Percentiles rank a stretch among this genome's conserved stretches.
Evolutionary conservation across 2,329 filamentous ascomycete species (phyloP).

Genomic region (Hirsutella rhossiliensis): DNA sequence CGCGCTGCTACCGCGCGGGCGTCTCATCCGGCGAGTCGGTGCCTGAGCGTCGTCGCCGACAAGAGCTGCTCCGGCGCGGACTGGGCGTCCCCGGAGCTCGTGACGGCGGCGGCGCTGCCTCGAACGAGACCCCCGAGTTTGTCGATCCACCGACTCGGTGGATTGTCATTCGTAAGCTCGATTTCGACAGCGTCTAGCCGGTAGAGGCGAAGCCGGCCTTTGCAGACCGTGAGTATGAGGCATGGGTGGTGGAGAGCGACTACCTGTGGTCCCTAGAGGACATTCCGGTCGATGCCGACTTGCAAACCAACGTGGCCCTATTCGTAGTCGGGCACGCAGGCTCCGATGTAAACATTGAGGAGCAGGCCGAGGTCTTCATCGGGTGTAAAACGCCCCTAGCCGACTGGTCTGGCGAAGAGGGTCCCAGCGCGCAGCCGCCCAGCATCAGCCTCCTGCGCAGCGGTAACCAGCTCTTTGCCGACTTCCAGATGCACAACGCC

Average conservation of each 20-base stretch:
- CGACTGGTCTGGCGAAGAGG: slow-evolving; percentile 4
- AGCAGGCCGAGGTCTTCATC: slow-evolving; percentile 30
- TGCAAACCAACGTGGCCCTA: slow-evolving; percentile 27
- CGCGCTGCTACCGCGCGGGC: slow-evolving; percentile 21
- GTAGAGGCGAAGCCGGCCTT: neutral
- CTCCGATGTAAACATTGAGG: slow-evolving; percentile 10
- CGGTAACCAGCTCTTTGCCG: slow-evolving; percentile 25
- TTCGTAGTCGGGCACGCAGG: slow-evolving; percentile 16
- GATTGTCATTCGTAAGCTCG: slow-evolving; percentile 22
- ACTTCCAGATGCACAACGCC: slow-evolving; percentile 25
- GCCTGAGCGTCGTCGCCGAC: neutral
- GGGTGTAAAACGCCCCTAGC: slow-evolving; percentile 15
- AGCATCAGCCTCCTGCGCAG: slow-evolving; percentile 7
- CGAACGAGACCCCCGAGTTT: slow-evolving; percentile 5
- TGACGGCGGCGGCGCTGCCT: neutral
- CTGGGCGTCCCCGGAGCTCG: neutral
- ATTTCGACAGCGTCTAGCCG: slow-evolving; percentile 8
- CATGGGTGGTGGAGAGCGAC: slow-evolving; percentile 29
- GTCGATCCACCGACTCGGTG: slow-evolving; percentile 19
- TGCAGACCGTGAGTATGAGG: slow-evolving; percentile 4
- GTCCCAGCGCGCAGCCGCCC: neutral
- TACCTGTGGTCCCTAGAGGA: slow-evolving; percentile 17
- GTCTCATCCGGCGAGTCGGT: slow-evolving; percentile 3
- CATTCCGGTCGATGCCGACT: slow-evolving; percentile 15
- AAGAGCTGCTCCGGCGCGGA: slow-evolving; percentile 3